These are phyloP conservation scores for Afroboletus lepidellus DNA, from an alignment of 1,284 basidiomycete species.

Conservation along the genomic window DNA sequence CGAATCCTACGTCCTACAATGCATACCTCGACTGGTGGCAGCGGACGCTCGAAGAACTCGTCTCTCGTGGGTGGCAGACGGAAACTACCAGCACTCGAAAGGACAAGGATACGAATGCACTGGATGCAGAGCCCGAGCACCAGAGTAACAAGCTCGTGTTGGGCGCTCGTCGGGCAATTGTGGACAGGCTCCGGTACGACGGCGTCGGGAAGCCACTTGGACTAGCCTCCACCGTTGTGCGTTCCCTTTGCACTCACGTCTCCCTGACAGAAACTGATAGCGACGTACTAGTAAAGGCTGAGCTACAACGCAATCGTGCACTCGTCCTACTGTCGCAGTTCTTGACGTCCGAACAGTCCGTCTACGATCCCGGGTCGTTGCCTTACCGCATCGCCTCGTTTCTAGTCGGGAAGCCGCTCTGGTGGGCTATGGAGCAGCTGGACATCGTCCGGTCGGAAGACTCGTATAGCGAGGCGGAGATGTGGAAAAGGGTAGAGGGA, in stretches of 20 bases:
- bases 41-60: conserved; percentile 60
- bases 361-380: conserved; percentile 69
- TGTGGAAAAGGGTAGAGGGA: conserved; percentile 66
- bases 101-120: conserved; percentile 22
- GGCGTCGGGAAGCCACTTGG: conserved; percentile 81
- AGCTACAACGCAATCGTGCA: conserved; percentile 47
- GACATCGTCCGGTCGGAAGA: conserved; percentile 68
- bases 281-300: conserved; percentile 55
- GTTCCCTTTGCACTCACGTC: not conserved
- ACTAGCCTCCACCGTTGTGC: conserved; percentile 77
- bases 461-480: conserved; percentile 52
- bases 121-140: conserved; percentile 8
- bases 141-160: conserved; percentile 60
- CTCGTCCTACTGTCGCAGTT: conserved; percentile 61
- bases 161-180: conserved; percentile 55
- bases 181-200: conserved; percentile 62
- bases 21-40: conserved; percentile 90
- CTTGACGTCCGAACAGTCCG: conserved; percentile 54
- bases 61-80: conserved; percentile 59
- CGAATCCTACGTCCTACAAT: conserved; percentile 81
- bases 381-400: conserved; percentile 68
- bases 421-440: conserved; percentile 82
- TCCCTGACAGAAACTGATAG: conserved; percentile 19
- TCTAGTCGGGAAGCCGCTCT: conserved; percentile 76
- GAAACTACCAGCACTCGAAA: conserved; percentile 21